A percentile compares a stretch with the other conserved stretches of the same genome.
These are phyloP conservation scores for Knoxia roxburghii DNA, from an alignment of 257 asterid species.

Conservation along the genomic window DNA sequence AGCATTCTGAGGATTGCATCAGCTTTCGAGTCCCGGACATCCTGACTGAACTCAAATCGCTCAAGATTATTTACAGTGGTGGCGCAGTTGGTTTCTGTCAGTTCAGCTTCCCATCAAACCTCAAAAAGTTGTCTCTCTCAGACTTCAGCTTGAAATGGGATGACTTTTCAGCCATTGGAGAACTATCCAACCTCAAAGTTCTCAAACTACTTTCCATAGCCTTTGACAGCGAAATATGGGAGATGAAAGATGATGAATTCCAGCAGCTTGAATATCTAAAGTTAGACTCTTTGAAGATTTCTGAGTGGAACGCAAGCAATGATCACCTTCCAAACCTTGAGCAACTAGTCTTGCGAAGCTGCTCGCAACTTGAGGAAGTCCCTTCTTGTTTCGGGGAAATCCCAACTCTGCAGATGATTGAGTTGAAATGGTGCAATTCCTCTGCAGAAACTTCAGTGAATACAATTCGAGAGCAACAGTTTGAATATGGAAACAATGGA, in stretches of 20 bases:
- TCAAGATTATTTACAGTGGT: conserved; percentile 7
- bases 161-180: conserved; percentile 1
- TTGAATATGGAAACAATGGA: conserved; percentile 6
- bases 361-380: conserved; percentile 1
- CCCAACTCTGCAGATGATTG: background rate
- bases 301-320: conserved; percentile 1
- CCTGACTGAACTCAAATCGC: conserved; percentile 7
- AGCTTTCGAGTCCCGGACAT: background rate
- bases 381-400: background rate
- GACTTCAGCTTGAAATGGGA: conserved; percentile 6
- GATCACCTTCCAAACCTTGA: conserved; percentile 8
- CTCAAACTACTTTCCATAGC: background rate
- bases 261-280: background rate
- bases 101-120: conserved; percentile 2
- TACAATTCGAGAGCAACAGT: conserved; percentile 1
- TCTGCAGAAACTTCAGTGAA: conserved; percentile 2
- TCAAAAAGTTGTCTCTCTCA: conserved; percentile 1
- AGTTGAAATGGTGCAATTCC: background rate
- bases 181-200: background rate
- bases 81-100: background rate
- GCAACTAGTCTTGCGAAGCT: conserved; percentile 6
- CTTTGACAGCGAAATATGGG: conserved; percentile 2
- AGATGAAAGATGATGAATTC: conserved; percentile 8
- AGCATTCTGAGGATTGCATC: background rate
- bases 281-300: background rate